These are phyloP conservation scores for Serendipita indica DNA, from an alignment of 768 basidiomycete species.

Conservation along the genomic window DNA sequence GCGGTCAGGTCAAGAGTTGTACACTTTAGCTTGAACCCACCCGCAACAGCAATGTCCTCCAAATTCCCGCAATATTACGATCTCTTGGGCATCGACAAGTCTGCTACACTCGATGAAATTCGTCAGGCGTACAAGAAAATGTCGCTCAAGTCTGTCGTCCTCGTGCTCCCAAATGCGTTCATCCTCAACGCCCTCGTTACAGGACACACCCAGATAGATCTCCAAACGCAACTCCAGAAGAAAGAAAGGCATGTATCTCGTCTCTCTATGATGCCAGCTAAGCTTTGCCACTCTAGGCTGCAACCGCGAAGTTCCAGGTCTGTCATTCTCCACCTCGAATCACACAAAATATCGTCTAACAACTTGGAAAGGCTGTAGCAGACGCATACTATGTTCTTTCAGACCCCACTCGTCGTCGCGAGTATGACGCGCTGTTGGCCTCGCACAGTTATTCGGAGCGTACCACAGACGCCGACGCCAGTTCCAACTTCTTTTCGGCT, in stretches of 20 bases:
- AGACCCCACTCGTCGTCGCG: slow-evolving; percentile 51
- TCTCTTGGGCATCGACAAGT: slow-evolving; percentile 37
- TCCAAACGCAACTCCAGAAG: slow-evolving; percentile 48
- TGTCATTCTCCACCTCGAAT: slow-evolving; percentile 13
- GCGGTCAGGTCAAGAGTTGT: too few species aligned
- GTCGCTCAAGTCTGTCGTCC: background rate
- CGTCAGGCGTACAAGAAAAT: slow-evolving; percentile 24
- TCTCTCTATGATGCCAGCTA: background rate
- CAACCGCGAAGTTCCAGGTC: slow-evolving; percentile 81
- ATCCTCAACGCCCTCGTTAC: slow-evolving; percentile 67
- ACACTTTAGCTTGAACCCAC: too few species aligned
- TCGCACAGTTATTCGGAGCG: slow-evolving; percentile 31
- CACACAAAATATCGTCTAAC: background rate
- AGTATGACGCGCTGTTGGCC: slow-evolving; percentile 57
- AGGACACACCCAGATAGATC: slow-evolving; percentile 87
- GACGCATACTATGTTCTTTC: slow-evolving; percentile 92
- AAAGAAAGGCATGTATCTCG: slow-evolving; percentile 26
- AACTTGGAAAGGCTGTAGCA: slow-evolving; percentile 51
- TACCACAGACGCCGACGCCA: slow-evolving; percentile 49
- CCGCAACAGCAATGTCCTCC: background rate
- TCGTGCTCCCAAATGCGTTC: slow-evolving; percentile 16
- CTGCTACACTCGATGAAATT: slow-evolving; percentile 54
- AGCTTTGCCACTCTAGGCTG: slow-evolving; percentile 24
- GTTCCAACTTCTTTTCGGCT: slow-evolving; percentile 58
- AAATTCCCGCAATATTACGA: slow-evolving; percentile 55